Evolutionary conservation across 2,329 filamentous ascomycete genomes (phyloP).

Genomic region (Massarina eburnea): DNA sequence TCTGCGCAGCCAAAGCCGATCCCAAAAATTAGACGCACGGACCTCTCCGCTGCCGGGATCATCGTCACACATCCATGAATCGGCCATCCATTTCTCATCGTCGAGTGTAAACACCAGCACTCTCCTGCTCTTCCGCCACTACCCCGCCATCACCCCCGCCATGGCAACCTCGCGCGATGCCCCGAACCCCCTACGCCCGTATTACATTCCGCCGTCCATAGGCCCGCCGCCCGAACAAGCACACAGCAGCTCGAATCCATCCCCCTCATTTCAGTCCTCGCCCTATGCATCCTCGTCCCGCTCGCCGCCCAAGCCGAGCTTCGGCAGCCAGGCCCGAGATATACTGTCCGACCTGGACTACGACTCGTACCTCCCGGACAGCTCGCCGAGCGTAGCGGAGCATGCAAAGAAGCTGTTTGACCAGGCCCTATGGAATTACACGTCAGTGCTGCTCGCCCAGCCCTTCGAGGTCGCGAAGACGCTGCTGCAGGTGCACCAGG

Average conservation of each 20-base stretch:
- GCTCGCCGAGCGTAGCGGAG: constrained; percentile 68
- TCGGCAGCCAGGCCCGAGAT: constrained; percentile 71
- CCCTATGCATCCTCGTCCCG: constrained; percentile 19
- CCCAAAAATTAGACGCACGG: background rate
- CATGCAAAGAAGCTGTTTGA: constrained; percentile 77
- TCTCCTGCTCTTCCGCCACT: constrained; percentile 6
- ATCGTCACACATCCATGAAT: constrained; percentile 13
- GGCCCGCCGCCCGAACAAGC: constrained; percentile 56
- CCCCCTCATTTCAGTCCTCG: constrained; percentile 33
- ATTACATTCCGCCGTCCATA: constrained; percentile 71
- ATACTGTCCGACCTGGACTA: constrained; percentile 91
- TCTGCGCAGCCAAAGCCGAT: background rate
- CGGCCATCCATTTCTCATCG: background rate
- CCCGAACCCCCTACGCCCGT: constrained; percentile 67
- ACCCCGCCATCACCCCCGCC: constrained; percentile 8
- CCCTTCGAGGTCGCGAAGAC: constrained; percentile 98
- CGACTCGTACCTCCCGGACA: constrained; percentile 78
- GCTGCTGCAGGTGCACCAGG: constrained; percentile 74
- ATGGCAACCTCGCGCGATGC: constrained; percentile 51
- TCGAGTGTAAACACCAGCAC: constrained; percentile 5
- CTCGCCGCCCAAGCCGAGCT: constrained; percentile 51
- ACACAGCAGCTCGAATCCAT: constrained; percentile 30
- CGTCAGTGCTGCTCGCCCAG: constrained; percentile 83
- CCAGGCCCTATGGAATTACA: constrained; percentile 89
- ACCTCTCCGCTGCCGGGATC: background rate